Percentiles rank a stretch among this genome's conserved stretches.
phyloP scores from a whole-genome alignment of 331 rosid species.

The Pyracantha coccinea region DNA sequence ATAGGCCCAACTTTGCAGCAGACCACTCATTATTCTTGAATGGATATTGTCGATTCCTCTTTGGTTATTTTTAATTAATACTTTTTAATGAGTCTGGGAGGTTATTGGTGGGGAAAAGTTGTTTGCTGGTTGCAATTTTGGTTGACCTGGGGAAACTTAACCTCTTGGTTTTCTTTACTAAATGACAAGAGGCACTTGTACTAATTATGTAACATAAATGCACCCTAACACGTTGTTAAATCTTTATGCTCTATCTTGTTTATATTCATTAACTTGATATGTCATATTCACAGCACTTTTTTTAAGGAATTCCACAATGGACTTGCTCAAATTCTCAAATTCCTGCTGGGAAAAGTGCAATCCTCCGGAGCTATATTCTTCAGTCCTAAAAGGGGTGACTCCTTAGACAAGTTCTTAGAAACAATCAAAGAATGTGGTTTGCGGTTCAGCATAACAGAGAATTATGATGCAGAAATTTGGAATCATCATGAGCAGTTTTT shows the following conservation, averaged over 20 bases:
- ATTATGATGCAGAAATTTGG: slow-evolving; percentile 61
- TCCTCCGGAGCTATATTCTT: slow-evolving; percentile 54
- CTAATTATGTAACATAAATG: slow-evolving; percentile 17
- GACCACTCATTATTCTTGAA: background rate
- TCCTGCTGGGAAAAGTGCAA: slow-evolving; percentile 38
- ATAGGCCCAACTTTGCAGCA: background rate
- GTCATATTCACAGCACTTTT: slow-evolving; percentile 60
- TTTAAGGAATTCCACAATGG: slow-evolving; percentile 66
- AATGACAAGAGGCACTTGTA: slow-evolving; percentile 16
- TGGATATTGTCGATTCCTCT: slow-evolving; percentile 16
- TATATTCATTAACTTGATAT: slow-evolving; percentile 16
- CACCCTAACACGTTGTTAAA: slow-evolving; percentile 23
- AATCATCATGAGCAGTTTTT: slow-evolving; percentile 48
- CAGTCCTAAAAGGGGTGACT: slow-evolving; percentile 69
- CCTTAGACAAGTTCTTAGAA: slow-evolving; percentile 55
- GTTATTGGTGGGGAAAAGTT: slow-evolving; percentile 27
- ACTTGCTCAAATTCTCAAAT: slow-evolving; percentile 48
- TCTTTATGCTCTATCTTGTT: slow-evolving; percentile 26
- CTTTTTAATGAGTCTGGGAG: slow-evolving; percentile 4
- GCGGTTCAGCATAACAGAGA: slow-evolving; percentile 49
- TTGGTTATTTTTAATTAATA: background rate
- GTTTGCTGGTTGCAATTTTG: slow-evolving; percentile 15
- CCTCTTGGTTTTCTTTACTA: slow-evolving; percentile 18
- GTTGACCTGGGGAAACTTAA: slow-evolving; percentile 20
- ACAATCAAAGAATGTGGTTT: slow-evolving; percentile 49